Evolutionary conservation across 2,329 filamentous ascomycete species (phyloP).

Genomic region (Dactylellina sp.): DNA sequence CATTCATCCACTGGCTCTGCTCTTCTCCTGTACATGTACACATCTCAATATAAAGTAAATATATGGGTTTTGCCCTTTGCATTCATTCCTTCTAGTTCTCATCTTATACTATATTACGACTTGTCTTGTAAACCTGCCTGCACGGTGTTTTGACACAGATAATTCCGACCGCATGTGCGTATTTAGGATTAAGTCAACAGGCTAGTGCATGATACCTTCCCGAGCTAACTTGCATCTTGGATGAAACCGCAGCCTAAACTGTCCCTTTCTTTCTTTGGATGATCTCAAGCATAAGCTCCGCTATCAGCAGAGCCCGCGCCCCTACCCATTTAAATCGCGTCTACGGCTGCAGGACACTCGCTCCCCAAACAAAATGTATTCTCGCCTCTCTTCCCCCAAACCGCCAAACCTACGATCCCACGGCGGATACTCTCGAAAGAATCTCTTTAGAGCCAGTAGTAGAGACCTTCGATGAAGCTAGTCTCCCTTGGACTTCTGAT

Average conservation of each 20-base stretch:
- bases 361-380: slow-evolving; percentile 37
- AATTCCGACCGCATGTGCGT: no score
- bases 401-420: slow-evolving; percentile 5
- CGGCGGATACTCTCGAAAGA: background rate
- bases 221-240: background rate
- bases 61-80: no score
- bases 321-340: slow-evolving; percentile 4
- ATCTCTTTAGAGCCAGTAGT: background rate
- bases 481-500: background rate
- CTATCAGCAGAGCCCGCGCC: slow-evolving; percentile 46
- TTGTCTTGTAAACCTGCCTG: no score
- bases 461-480: background rate
- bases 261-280: slow-evolving; percentile 38
- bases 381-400: slow-evolving; percentile 8
- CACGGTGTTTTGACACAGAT: background rate
- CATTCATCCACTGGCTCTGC: no score
- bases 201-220: background rate
- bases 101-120: background rate
- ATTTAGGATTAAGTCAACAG: background rate
- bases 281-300: slow-evolving; percentile 42
- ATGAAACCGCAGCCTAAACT: slow-evolving; percentile 36
- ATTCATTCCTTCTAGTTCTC: no score
- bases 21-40: no score
- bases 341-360: slow-evolving; percentile 1
- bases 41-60: no score